These are phyloP conservation scores for Stagonosporopsis tanaceti DNA, from an alignment of 2,329 filamentous ascomycete species.

Conservation along the genomic window DNA sequence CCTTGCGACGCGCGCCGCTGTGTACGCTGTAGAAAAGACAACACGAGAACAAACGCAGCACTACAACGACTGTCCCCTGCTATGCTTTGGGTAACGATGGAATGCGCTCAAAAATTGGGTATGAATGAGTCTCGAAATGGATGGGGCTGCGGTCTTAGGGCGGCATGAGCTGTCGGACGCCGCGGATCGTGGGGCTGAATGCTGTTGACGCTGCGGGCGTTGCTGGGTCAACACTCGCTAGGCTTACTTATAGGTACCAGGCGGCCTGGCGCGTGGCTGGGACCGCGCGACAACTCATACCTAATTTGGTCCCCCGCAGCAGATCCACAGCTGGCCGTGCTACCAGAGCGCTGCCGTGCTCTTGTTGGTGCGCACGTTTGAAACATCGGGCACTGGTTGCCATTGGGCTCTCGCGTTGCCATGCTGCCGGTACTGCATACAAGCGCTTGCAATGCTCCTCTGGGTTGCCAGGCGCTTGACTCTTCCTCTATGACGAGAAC, in stretches of 20 bases:
- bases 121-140: slow-evolving; percentile 27
- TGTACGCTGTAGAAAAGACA: slow-evolving; percentile 10
- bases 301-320: slow-evolving; percentile 1
- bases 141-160: slow-evolving; percentile 19
- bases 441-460: neutral
- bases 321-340: slow-evolving; percentile 9
- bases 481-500: neutral
- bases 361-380: slow-evolving; percentile 5
- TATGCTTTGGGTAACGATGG: slow-evolving; percentile 20
- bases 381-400: slow-evolving; percentile 3
- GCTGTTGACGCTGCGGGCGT: slow-evolving; percentile 1
- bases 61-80: neutral
- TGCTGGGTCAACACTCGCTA: neutral
- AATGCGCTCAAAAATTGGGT: slow-evolving; percentile 22
- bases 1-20: slow-evolving; percentile 27
- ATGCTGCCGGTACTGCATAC: slow-evolving; percentile 12
- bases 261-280: slow-evolving; percentile 14
- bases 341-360: slow-evolving; percentile 1
- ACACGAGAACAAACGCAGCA: neutral
- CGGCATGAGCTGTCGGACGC: slow-evolving; percentile 12
- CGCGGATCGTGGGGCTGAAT: slow-evolving; percentile 2
- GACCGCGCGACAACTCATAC: slow-evolving; percentile 11
- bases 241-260: neutral
- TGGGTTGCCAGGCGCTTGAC: neutral
- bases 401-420: slow-evolving; percentile 14